Conservation (phyloP, 2,329 filamentous ascomycete genomes). For the Penicillium hordei region DNA sequence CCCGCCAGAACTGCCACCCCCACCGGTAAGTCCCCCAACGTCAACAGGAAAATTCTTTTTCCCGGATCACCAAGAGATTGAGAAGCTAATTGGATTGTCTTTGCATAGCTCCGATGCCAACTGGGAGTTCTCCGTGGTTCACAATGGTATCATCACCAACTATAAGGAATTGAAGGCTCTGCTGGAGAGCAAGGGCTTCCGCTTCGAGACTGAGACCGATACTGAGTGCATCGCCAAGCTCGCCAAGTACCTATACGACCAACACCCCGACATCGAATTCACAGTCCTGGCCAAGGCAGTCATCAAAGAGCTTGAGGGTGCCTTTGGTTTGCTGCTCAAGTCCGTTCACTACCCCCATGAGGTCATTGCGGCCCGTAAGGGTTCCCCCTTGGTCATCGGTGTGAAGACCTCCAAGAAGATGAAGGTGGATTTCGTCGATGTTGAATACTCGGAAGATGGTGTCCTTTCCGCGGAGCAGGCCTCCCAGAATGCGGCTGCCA, state of each 20-base stretch:
- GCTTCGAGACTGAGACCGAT: slow-evolving; percentile 98
- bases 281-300: slow-evolving; percentile 95
- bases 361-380: slow-evolving; percentile 96
- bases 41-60: background rate
- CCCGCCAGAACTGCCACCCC: slow-evolving; percentile 94
- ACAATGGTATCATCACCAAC: slow-evolving; percentile 99
- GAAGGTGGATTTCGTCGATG: slow-evolving; percentile 99
- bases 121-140: slow-evolving; percentile 96
- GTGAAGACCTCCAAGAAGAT: slow-evolving; percentile 97
- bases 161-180: slow-evolving; percentile 99
- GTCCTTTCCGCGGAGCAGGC: slow-evolving; percentile 89
- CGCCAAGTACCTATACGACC: slow-evolving; percentile 95
- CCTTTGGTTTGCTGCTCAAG: slow-evolving; percentile 95
- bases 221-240: slow-evolving; percentile 99
- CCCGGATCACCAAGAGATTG: background rate
- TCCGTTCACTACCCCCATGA: slow-evolving; percentile 98
- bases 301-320: slow-evolving; percentile 96
- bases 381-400: slow-evolving; percentile 94
- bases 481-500: slow-evolving; percentile 93
- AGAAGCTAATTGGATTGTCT: background rate
- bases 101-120: slow-evolving; percentile 75
- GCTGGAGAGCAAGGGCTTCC: slow-evolving; percentile 90
- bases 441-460: slow-evolving; percentile 90
- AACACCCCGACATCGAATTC: slow-evolving; percentile 92
- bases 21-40: slow-evolving; percentile 68